phyloP scores from a whole-genome alignment of 2,329 filamentous ascomycete species.

The Arthroderma sp. region DNA sequence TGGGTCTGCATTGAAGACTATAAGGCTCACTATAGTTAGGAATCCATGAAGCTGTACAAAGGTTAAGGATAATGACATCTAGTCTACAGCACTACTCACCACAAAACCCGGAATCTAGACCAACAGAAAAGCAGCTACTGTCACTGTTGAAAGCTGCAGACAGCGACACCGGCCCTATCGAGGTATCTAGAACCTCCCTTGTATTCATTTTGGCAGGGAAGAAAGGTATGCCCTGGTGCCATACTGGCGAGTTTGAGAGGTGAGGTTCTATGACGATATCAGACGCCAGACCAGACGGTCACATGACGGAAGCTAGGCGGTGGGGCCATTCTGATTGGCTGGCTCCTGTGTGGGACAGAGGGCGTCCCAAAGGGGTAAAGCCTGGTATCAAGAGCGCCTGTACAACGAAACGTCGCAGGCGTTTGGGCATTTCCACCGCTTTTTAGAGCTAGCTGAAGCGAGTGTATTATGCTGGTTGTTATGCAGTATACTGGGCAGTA shows the following conservation, averaged over 20 bases:
- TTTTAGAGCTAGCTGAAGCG: too few species aligned
- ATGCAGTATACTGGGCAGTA: too few species aligned
- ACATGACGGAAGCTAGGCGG: too few species aligned
- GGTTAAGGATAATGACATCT: conserved; percentile 10
- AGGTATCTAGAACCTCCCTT: conserved; percentile 67
- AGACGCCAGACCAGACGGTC: too few species aligned
- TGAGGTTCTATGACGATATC: neutral
- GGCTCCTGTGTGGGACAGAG: too few species aligned
- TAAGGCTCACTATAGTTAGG: neutral
- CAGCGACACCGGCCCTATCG: conserved; percentile 59
- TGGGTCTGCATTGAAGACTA: conserved; percentile 61
- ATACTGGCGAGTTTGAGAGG: neutral
- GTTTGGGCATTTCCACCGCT: too few species aligned
- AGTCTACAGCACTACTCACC: conserved; percentile 39
- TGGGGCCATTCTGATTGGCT: too few species aligned
- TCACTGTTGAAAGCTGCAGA: conserved; percentile 79
- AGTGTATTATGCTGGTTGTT: too few species aligned
- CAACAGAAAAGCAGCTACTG: conserved; percentile 73
- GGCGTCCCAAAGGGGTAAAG: too few species aligned
- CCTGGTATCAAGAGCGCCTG: too few species aligned
- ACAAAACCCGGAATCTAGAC: conserved; percentile 73
- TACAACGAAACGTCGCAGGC: too few species aligned
- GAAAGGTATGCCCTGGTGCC: neutral
- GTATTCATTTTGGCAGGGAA: conserved; percentile 59
- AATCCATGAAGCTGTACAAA: neutral